These are phyloP conservation scores for Gossypium davidsonii DNA, from an alignment of 441 rosid species.

Conservation along the genomic window DNA sequence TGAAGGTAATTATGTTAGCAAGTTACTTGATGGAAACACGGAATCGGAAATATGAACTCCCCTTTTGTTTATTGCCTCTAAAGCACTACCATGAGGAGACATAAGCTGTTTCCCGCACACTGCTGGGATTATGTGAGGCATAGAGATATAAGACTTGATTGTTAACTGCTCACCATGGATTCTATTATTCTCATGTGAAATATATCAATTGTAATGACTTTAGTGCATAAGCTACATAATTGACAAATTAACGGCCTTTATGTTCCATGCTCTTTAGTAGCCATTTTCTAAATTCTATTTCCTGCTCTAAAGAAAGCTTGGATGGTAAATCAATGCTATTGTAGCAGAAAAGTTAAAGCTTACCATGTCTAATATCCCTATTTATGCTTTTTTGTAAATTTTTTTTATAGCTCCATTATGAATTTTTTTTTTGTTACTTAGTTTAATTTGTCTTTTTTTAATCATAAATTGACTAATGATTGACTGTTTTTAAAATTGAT, in stretches of 20 bases:
- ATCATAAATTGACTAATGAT: too few relatives aligned
- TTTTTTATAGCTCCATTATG: too few relatives aligned
- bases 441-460: too few relatives aligned
- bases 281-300: not conserved
- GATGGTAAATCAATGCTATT: not conserved
- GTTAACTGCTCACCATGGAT: not conserved
- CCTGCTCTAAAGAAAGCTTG: not conserved
- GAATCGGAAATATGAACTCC: not conserved
- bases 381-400: too few relatives aligned
- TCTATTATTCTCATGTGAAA: not conserved
- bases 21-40: not conserved
- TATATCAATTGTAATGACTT: not conserved
- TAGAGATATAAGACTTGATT: not conserved
- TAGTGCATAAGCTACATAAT: not conserved
- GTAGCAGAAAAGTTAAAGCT: not conserved
- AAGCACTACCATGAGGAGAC: not conserved
- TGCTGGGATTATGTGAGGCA: not conserved
- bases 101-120: not conserved
- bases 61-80: not conserved
- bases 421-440: too few relatives aligned
- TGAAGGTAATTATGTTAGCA: not conserved
- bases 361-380: not conserved
- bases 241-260: not conserved
- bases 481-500: too few relatives aligned
- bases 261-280: not conserved